phyloP scores from a whole-genome alignment of 225 moss, liverwort and hornwort species.

The Pseudisothecium myosuroides region DNA sequence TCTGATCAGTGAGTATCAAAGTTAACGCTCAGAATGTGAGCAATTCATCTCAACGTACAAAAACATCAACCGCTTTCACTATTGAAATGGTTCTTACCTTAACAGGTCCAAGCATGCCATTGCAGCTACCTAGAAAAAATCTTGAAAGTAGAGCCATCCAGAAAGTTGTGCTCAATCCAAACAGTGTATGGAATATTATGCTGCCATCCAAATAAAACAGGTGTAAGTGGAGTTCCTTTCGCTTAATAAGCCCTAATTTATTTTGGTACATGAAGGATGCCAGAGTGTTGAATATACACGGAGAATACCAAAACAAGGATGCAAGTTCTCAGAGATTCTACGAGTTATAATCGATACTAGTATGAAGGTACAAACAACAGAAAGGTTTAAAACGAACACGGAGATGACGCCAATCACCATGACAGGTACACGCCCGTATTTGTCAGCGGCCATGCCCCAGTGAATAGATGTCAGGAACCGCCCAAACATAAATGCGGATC shows the following conservation, averaged over 20 bases:
- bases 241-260: not conserved
- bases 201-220: slow-evolving; percentile 18
- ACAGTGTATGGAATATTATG: slow-evolving; percentile 60
- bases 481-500: slow-evolving; percentile 79
- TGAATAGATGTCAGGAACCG: slow-evolving; percentile 53
- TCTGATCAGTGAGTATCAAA: not conserved
- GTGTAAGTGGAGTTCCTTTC: not conserved
- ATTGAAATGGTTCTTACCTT: slow-evolving; percentile 35
- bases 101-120: slow-evolving; percentile 75
- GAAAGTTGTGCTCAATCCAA: slow-evolving; percentile 54
- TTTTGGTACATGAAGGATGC: not conserved
- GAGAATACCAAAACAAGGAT: not conserved
- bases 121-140: slow-evolving; percentile 65
- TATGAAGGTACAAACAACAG: not conserved
- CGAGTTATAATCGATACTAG: not conserved
- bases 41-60: not conserved
- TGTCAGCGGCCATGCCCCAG: slow-evolving; percentile 84
- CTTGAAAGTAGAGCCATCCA: slow-evolving; percentile 64
- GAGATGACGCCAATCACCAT: slow-evolving; percentile 53
- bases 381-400: slow-evolving; percentile 43
- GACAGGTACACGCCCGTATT: slow-evolving; percentile 68
- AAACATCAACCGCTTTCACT: not conserved
- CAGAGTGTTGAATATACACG: not conserved
- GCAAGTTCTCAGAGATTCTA: not conserved
- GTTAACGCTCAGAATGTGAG: not conserved